Evolutionary conservation across 345 rosid genomes (phyloP), one percentile per base, ranked within the genome.

Genomic region (Eucalyptus dawsonii): DNA sequence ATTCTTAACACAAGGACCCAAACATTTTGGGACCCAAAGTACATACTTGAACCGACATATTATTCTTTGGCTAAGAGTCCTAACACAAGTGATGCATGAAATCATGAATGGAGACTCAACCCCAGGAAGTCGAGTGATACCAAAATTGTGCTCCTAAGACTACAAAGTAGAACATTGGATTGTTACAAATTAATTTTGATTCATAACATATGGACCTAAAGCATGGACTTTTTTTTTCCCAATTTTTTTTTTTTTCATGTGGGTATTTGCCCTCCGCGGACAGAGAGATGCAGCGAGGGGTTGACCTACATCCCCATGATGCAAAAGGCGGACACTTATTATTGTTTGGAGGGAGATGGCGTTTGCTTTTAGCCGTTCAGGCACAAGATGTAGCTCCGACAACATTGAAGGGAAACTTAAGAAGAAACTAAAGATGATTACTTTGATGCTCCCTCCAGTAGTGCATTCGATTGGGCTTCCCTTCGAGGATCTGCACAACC

Each of bases 401-500:
- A 47, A 50, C 87, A 85, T 85, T 4, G 56, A 37, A 21, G 88
- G 37, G 88, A 31, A 37, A 37, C 31, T 50, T 7, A 37, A 50
- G 69, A 54, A 53, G 45, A 50, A 50, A 37, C 54, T 25, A 87
- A 25, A 47, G 40, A 86, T 45, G 4, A 86, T 86, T 14, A 86
- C 83, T 72, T 72, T 37, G 50, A 25, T 44, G 80, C 87, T 90
- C 92, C 58, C 67, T 56, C 80, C 90, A 90, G 67, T 37, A 89
- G 80, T 50, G 87, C 89, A 93, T 83, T 50, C 89, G 60, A 85
- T 90, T 91, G 24, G 88, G 89, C 90, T 92, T 91, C 62, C 94
- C 95, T 87, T 94, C 95, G 19, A 94, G 94, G 80, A 94, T 92
- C 31, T 92, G 92, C 88, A 94, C 89, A 53, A 94, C 94, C 95